These are phyloP conservation scores for Ascosphaera pollenicola DNA, from an alignment of 2,329 filamentous ascomycete genomes.

Conservation along the genomic window DNA sequence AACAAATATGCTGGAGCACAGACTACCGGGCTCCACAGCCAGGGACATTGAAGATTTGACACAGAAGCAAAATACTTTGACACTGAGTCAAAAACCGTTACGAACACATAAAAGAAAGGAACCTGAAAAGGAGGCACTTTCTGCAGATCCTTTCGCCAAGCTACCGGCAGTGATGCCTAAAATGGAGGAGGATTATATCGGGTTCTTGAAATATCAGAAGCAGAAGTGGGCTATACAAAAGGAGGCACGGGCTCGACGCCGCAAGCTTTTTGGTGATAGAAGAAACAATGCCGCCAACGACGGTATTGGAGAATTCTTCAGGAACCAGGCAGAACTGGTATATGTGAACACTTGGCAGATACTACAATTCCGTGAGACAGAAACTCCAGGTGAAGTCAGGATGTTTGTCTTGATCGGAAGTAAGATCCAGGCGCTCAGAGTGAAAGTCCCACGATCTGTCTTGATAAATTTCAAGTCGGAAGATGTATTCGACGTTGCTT, in stretches of 20 bases:
- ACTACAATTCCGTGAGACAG: slow-evolving; percentile 62
- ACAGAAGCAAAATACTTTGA: slow-evolving; percentile 40
- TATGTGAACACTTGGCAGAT: slow-evolving; percentile 94
- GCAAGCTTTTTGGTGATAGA: slow-evolving; percentile 83
- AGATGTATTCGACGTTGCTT: slow-evolving; percentile 69
- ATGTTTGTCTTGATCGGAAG: slow-evolving; percentile 85
- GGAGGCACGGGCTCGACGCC: slow-evolving; percentile 60
- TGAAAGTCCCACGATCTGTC: slow-evolving; percentile 72
- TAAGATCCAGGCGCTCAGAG: slow-evolving; percentile 70
- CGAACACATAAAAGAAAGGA: slow-evolving; percentile 47
- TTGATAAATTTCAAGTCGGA: slow-evolving; percentile 81
- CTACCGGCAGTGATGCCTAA: slow-evolving; percentile 68
- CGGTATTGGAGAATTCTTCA: slow-evolving; percentile 50
- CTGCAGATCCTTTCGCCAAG: slow-evolving; percentile 55
- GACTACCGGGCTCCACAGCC: slow-evolving; percentile 28
- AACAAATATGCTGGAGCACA: slow-evolving; percentile 38
- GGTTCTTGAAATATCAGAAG: slow-evolving; percentile 86
- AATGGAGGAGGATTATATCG: slow-evolving; percentile 66
- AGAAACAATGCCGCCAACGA: slow-evolving; percentile 33
- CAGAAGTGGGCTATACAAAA: slow-evolving; percentile 98
- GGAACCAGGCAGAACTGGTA: slow-evolving; percentile 73
- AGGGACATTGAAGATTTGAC: slow-evolving; percentile 54
- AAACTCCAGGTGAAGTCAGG: slow-evolving; percentile 64
- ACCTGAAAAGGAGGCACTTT: slow-evolving; percentile 40
- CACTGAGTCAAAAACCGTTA: slow-evolving; percentile 25